Evolutionary conservation across 176 grass and related monocot genomes (phyloP).

Genomic region (Carex scoparia): DNA sequence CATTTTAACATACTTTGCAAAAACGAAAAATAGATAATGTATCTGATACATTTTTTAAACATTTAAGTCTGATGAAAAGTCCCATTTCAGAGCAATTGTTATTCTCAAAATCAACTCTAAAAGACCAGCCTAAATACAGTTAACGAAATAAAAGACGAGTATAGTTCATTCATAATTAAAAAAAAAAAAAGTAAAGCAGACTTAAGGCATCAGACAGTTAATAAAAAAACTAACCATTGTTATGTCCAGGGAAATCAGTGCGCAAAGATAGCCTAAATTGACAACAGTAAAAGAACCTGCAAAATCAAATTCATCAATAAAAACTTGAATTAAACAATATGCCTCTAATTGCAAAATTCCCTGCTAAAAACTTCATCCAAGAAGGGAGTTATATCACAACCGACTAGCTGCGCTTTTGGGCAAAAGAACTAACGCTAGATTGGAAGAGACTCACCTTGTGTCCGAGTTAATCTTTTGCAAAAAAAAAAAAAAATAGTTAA

Average conservation of each 20-base stretch:
- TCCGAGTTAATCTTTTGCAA: too few relatives aligned
- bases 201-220: neutral
- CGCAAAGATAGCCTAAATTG: neutral
- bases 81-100: neutral
- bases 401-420: too few relatives aligned
- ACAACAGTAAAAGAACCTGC: conserved; percentile 1
- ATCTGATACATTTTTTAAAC: neutral
- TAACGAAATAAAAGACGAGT: neutral
- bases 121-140: neutral
- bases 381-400: neutral
- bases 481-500: too few relatives aligned
- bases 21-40: neutral
- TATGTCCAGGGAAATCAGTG: neutral
- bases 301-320: neutral
- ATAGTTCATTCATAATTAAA: neutral
- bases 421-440: too few relatives aligned
- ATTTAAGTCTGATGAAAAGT: neutral
- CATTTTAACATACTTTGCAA: neutral
- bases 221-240: neutral
- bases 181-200: neutral
- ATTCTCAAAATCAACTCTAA: neutral
- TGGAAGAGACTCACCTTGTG: too few relatives aligned
- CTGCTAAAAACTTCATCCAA: neutral
- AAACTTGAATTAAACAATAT: neutral
- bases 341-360: neutral